Conservation (phyloP, 768 basidiomycete genomes). For the Auriculariales sp. region DNA sequence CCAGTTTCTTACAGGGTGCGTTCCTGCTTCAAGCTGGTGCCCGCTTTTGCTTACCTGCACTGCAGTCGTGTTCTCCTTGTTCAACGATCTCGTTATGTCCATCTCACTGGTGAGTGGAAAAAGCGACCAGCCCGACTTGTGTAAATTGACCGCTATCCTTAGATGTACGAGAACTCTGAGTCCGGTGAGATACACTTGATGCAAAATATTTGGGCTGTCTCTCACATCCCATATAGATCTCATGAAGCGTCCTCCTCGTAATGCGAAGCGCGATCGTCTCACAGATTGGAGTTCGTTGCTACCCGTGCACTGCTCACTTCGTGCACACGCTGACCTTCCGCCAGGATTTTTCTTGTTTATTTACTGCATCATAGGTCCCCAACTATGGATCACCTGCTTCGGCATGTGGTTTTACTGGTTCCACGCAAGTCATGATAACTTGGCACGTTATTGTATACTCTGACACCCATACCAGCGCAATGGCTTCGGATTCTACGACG, state of each 20-base stretch:
- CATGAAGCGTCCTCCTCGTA: constrained; percentile 37
- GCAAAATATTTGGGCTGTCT: not conserved
- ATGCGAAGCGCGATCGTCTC: constrained; percentile 40
- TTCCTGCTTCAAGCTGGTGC: not conserved
- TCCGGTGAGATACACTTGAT: constrained; percentile 17
- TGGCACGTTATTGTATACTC: too few relatives aligned
- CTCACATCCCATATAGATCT: constrained; percentile 19
- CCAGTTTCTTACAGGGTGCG: constrained; percentile 32
- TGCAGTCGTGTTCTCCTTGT: constrained; percentile 34
- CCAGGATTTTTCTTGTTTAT: constrained; percentile 2
- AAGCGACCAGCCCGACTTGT: too few relatives aligned
- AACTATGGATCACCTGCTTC: constrained; percentile 34
- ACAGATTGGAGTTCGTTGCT: constrained; percentile 34
- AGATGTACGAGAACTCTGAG: constrained; percentile 40
- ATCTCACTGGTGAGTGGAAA: too few relatives aligned
- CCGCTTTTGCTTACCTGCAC: not conserved
- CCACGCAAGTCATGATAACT: constrained; percentile 15
- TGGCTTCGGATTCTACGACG: constrained; percentile 21
- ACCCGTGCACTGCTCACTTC: constrained; percentile 47
- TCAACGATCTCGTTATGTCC: constrained; percentile 36
- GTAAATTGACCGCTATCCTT: too few relatives aligned
- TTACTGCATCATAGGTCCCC: constrained; percentile 26
- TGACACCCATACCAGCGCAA: not conserved
- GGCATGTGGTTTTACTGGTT: constrained; percentile 21
- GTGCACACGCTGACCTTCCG: constrained; percentile 11